These are phyloP conservation scores for Fusarium sp. DNA, from an alignment of 2,329 filamentous ascomycete species.

Conservation along the genomic window DNA sequence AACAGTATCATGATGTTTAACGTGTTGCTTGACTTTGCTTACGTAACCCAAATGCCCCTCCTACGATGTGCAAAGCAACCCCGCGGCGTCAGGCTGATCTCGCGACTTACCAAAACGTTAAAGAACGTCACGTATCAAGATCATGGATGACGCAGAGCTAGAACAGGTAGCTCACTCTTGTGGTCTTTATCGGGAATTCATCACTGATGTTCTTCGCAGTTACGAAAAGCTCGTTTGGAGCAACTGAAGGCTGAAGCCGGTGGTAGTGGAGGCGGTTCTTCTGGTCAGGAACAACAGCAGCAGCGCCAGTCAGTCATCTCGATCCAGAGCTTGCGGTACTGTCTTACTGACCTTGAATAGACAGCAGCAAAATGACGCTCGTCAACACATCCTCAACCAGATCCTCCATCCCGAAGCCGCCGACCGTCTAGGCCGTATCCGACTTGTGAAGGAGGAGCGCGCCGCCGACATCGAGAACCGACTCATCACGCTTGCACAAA, in stretches of 20 bases:
- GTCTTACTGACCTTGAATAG: not conserved
- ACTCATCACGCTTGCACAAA: conserved; percentile 88
- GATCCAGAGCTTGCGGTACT: not conserved
- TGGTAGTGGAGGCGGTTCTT: conserved; percentile 54
- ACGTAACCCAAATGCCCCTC: conserved; percentile 40
- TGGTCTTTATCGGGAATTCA: too few relatives aligned
- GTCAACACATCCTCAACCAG: conserved; percentile 82
- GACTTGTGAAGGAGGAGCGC: conserved; percentile 92
- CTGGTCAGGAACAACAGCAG: conserved; percentile 66
- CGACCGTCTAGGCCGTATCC: conserved; percentile 92
- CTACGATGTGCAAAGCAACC: conserved; percentile 20
- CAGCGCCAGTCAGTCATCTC: conserved; percentile 56
- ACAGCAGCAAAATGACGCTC: conserved; percentile 71
- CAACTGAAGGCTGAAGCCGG: conserved; percentile 83
- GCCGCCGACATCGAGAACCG: conserved; percentile 92
- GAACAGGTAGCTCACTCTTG: conserved; percentile 48
- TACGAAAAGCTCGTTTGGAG: conserved; percentile 89
- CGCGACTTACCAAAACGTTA: conserved; percentile 12
- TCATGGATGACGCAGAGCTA: conserved; percentile 57
- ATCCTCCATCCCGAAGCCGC: conserved; percentile 95
- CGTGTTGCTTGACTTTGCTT: not conserved
- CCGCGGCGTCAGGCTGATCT: conserved; percentile 37
- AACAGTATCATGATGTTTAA: not conserved
- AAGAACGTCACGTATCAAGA: conserved; percentile 24
- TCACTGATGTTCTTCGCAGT: conserved; percentile 60